Conservation (phyloP, 2,329 filamentous ascomycete species). For the Ilyonectria destructans region DNA sequence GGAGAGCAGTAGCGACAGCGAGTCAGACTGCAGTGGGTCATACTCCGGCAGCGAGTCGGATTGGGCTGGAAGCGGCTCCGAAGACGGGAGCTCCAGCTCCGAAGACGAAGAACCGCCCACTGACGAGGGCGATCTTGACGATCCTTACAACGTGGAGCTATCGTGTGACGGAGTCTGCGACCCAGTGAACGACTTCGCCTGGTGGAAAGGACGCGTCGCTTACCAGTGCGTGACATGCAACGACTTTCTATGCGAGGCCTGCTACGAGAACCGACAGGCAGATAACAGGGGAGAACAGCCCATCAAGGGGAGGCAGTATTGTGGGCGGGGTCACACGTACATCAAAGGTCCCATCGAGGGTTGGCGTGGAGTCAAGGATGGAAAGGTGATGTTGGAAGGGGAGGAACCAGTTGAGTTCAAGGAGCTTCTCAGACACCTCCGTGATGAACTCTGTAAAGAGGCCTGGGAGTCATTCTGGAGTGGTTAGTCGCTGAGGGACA, state of each 20-base stretch:
- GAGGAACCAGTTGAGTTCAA: constrained; percentile 38
- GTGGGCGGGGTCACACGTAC: constrained; percentile 35
- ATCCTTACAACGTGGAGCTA: background rate
- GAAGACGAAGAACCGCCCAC: constrained; percentile 24
- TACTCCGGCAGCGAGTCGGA: background rate
- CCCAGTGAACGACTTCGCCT: constrained; percentile 23
- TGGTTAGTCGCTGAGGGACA: constrained; percentile 1
- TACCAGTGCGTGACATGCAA: constrained; percentile 36
- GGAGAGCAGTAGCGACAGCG: background rate
- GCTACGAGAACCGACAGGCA: constrained; percentile 31
- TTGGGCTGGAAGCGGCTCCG: background rate
- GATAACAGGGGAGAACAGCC: constrained; percentile 27
- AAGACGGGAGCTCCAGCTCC: background rate
- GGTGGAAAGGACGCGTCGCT: constrained; percentile 31
- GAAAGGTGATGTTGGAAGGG: constrained; percentile 37
- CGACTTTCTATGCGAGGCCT: constrained; percentile 34
- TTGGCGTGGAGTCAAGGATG: constrained; percentile 40
- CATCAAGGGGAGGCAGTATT: constrained; percentile 29
- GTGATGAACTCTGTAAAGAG: constrained; percentile 32
- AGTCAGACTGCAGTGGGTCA: background rate
- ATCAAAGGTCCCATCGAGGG: constrained; percentile 40
- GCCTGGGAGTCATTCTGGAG: constrained; percentile 35
- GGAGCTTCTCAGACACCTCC: constrained; percentile 30
- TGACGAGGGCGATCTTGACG: constrained; percentile 35
- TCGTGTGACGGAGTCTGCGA: constrained; percentile 31